These are phyloP conservation scores for Fusarium beomiforme DNA, from an alignment of 2,329 filamentous ascomycete genomes.

Conservation along the genomic window DNA sequence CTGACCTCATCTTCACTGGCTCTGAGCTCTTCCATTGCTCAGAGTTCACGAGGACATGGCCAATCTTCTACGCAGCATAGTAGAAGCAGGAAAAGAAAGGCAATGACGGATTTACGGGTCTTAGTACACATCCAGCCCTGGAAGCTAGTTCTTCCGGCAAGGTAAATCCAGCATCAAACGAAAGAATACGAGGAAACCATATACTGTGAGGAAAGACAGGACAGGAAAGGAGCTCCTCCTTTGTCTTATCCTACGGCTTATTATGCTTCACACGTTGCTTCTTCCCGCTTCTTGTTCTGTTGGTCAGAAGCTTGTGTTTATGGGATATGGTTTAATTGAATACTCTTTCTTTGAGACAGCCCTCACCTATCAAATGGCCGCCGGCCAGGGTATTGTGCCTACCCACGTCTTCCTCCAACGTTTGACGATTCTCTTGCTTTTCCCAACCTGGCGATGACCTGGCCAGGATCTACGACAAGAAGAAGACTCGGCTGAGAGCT, in stretches of 20 bases:
- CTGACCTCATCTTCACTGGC: slow-evolving; percentile 35
- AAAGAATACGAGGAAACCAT: slow-evolving; percentile 20
- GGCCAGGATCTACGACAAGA: slow-evolving; percentile 38
- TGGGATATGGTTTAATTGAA: slow-evolving; percentile 7
- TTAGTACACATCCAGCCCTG: slow-evolving; percentile 1
- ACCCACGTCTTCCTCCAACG: slow-evolving; percentile 31
- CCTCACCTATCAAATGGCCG: slow-evolving; percentile 37
- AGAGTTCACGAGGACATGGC: slow-evolving; percentile 20
- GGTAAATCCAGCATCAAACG: slow-evolving; percentile 1
- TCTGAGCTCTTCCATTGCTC: slow-evolving; percentile 27
- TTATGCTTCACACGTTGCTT: slow-evolving; percentile 30
- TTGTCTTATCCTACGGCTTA: slow-evolving; percentile 19
- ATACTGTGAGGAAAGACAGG: slow-evolving; percentile 13
- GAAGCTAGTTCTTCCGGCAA: slow-evolving; percentile 6
- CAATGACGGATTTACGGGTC: slow-evolving; percentile 7
- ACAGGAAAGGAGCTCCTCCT: slow-evolving; percentile 6
- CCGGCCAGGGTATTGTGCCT: slow-evolving; percentile 21
- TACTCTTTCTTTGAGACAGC: slow-evolving; percentile 11
- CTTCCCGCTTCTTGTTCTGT: slow-evolving; percentile 19
- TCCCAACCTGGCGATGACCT: slow-evolving; percentile 33
- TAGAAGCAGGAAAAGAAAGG: slow-evolving; percentile 8
- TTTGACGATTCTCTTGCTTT: slow-evolving; percentile 39
- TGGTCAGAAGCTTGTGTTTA: slow-evolving; percentile 29
- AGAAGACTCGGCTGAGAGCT: slow-evolving; percentile 37
- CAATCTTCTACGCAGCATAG: background rate